Evolutionary conservation across 129 eudicot species (phyloP), one percentile per base, ranked within the genome.

Genomic region (Helianthus tuberosus): DNA sequence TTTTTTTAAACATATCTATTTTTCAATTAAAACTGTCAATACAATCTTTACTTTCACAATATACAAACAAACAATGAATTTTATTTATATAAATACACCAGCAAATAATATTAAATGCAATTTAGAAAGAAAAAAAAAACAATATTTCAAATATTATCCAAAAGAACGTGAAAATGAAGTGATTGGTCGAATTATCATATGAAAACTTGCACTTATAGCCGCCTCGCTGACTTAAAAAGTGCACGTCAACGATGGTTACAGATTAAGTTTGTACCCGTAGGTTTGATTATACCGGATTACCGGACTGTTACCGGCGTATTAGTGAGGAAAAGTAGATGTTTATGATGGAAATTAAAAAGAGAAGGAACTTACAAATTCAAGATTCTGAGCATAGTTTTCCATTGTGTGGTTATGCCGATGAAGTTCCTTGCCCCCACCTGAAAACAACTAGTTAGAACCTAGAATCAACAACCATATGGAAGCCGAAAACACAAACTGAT

Each of bases 381-480:
- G 60, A 53, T 53, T 53, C 60, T 53, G 60, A 53, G 1, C 11
- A 53, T 53, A 53, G 27, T 53, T 53, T 16, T 53, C 60, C 60
- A 53, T 53, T 2, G 60, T 43, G 47, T 43, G 47, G 2, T 43
- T 43, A 43, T 0, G 47, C 47, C 47, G 47, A 43, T 43, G 10
- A 43, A 43, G 10, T 8, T 43, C 10, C 47, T 43, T 43, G 47
- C 59, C 6, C 25, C 59, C 60, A 16, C 60, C 29, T 53, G 25
- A 53, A 53, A 4, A 53, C 3, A 53, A 53, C 4, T 16, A 6
- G 25, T 16, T 15, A 53, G 1, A 16, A 53, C 16, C 60, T 15
- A 53, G 1, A 16, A 53, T 53, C 60, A 53, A 53, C 25, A 53
- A 1, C 6, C 1, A 27, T 16, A 6, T 6, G 0, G 59, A 53